phyloP scores from a whole-genome alignment of 345 rosid genomes.

The Linum trigynum region DNA sequence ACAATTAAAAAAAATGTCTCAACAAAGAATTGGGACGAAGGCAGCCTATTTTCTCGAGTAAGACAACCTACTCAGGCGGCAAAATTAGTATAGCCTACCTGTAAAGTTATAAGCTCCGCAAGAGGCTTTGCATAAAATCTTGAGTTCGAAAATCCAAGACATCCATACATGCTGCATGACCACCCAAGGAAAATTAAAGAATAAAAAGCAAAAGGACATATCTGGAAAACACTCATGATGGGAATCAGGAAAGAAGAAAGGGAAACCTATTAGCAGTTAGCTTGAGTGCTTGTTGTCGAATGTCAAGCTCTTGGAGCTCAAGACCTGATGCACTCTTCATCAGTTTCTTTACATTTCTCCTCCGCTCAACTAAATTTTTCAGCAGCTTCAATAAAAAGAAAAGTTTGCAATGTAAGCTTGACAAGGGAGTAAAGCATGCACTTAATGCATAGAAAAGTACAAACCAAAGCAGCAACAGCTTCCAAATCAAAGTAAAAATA shows the following conservation, averaged over 20 bases:
- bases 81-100: conserved; percentile 36
- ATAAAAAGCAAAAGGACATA: neutral
- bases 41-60: neutral
- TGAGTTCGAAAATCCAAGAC: conserved; percentile 96
- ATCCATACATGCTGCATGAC: conserved; percentile 89
- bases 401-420: conserved; percentile 1
- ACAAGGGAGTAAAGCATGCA: conserved; percentile 3
- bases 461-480: neutral
- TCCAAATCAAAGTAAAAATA: no score
- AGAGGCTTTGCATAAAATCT: conserved; percentile 98
- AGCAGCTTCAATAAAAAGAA: conserved; percentile 41
- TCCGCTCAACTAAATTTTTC: conserved; percentile 72
- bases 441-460: neutral
- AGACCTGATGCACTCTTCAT: conserved; percentile 81
- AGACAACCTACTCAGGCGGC: neutral
- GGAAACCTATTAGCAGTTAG: conserved; percentile 92
- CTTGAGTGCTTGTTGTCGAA: conserved; percentile 95
- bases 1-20: conserved; percentile 11
- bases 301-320: conserved; percentile 77
- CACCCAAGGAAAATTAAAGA: conserved; percentile 13
- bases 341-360: conserved; percentile 75
- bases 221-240: conserved; percentile 2
- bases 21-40: conserved; percentile 7
- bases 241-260: conserved; percentile 9
- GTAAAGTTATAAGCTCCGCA: conserved; percentile 90